Conservation (phyloP, 805 yeast genomes). For the Wickerhamiella allomyrinae region DNA sequence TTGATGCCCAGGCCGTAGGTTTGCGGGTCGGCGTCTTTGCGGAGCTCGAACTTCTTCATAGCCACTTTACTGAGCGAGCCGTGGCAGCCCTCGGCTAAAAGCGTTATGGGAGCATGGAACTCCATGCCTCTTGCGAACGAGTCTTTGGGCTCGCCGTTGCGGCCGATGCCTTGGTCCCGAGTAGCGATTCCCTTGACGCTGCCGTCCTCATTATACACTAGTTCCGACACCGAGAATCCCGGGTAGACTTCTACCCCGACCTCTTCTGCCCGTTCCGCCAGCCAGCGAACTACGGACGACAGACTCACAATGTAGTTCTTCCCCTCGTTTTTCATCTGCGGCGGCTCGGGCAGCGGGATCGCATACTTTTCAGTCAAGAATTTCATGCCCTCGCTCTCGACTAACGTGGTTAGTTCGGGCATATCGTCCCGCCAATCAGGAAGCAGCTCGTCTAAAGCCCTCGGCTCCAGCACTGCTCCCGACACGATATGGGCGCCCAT, state of each 20-base stretch:
- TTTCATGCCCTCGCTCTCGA: constrained; percentile 59
- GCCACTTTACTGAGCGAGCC: constrained; percentile 79
- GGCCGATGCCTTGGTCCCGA: constrained; percentile 75
- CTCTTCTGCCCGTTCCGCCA: constrained; percentile 82
- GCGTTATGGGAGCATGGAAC: constrained; percentile 78
- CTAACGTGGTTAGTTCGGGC: constrained; percentile 56
- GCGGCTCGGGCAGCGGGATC: constrained; percentile 80
- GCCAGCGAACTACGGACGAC: constrained; percentile 63
- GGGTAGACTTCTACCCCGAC: constrained; percentile 90
- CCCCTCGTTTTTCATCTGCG: constrained; percentile 69
- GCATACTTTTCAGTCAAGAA: constrained; percentile 47
- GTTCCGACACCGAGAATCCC: constrained; percentile 71
- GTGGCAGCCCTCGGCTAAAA: constrained; percentile 96
- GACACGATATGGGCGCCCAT: constrained; percentile 86
- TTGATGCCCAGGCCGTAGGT: constrained; percentile 93
- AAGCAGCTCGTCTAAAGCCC: constrained; percentile 68
- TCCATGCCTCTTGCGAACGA: constrained; percentile 96
- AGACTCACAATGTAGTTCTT: constrained; percentile 77
- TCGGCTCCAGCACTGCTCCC: constrained; percentile 90
- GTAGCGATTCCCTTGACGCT: constrained; percentile 84
- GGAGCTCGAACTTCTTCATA: constrained; percentile 51
- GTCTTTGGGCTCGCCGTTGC: constrained; percentile 60
- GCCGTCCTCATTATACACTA: constrained; percentile 44
- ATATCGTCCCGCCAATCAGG: constrained; percentile 41
- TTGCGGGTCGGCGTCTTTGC: constrained; percentile 54